Conservation (phyloP, 2,329 filamentous ascomycete genomes). For the Apiospora aurea region DNA sequence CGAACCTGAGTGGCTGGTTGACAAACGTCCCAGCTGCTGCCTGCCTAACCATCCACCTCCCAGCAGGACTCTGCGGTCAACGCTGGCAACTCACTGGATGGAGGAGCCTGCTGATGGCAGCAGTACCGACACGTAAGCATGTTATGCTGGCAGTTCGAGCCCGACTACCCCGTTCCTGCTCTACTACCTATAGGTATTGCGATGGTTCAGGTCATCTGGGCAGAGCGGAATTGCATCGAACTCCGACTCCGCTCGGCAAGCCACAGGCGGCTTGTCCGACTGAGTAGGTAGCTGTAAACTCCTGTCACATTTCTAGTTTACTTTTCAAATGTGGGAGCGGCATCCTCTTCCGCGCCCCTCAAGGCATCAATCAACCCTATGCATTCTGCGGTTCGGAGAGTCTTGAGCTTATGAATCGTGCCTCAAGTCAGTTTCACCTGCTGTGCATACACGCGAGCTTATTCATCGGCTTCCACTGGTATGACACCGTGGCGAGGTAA, state of each 20-base stretch:
- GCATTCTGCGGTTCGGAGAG: neutral
- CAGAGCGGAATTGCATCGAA: neutral
- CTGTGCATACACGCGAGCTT: neutral
- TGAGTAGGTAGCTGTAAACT: neutral
- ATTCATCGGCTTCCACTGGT: neutral
- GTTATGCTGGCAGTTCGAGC: neutral
- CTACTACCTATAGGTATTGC: neutral
- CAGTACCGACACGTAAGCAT: neutral
- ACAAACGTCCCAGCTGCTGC: neutral
- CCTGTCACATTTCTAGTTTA: neutral
- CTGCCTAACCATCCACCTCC: neutral
- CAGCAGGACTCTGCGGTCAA: neutral
- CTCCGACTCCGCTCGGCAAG: slow-evolving; percentile 13
- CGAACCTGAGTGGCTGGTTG: neutral
- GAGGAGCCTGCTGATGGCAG: neutral
- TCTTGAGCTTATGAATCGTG: neutral
- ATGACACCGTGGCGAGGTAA: neutral
- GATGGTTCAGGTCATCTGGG: neutral
- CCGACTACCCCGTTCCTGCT: neutral
- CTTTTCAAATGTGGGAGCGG: neutral
- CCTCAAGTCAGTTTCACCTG: neutral
- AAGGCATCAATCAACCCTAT: too few species aligned
- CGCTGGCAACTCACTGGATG: neutral
- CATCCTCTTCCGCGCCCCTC: neutral
- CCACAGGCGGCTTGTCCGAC: neutral